Base-by-base conservation (phyloP, 1,139 yeast genomes). In the Meyerozyma smithsonii region DNA sequence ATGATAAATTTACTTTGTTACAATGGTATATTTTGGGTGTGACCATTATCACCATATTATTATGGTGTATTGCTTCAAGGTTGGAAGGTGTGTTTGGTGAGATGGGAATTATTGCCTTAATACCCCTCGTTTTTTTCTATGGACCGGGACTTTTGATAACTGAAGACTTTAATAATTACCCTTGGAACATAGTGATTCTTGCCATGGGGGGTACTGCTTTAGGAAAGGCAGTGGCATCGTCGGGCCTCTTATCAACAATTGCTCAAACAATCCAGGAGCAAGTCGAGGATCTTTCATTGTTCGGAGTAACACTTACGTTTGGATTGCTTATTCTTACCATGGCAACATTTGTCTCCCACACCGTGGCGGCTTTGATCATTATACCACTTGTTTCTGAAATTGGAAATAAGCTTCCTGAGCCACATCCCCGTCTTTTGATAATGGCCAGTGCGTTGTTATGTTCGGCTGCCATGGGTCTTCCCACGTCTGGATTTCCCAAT, bases 121-220 rank as follows among this genome's bases (percentile, higher is more conserved):
- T 83, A 36, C 90, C 90, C 20, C 69, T 83, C 20, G 72, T 80
- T 6, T 58, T 81, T 30, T 81, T 82, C 51, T 82, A 81, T 52
- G 88, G 87, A n/a, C 71, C 86, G 2, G 87, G 88, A 2, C 56
- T 83, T 42, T 61, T 83, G 46, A 67, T 80, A 4, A 76, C 85
- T 0, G 77, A 77, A 37, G 89, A 82, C 55, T 74, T 83, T 51
- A 81, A 82, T 55, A 77, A 78, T 46, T 82, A 81, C 59, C 87
- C 88, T 5, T 83, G 90, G 90, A 77, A 82, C 36, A 82, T 82
- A 52, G 87, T 82, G 17, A 73, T 82, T 5, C 66, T 83, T 45
- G 89, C 89, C 3, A 82, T 82, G 88, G 90, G 90, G 38, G 88
- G 89, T 51, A 74, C 84, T 33, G 84, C 88, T 1, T 64, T 83